Percentiles rank a stretch among this genome's conserved stretches.
These are phyloP conservation scores for Naganishia sp. DNA, from an alignment of 1,284 basidiomycete species.

Conservation along the genomic window DNA sequence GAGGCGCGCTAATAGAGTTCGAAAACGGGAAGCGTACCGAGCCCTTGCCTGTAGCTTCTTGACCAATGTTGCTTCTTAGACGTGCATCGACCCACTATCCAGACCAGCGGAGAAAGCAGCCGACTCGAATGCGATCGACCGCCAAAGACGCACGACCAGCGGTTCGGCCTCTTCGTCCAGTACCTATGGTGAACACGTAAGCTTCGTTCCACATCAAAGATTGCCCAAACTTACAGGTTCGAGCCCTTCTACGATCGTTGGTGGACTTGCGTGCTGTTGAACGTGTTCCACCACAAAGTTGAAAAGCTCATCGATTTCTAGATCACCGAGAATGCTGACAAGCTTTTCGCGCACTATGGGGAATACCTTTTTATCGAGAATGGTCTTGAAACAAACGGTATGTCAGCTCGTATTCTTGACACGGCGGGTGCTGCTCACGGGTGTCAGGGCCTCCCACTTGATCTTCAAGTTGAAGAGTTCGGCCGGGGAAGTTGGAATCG, in stretches of 20 bases:
- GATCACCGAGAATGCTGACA: slow-evolving; percentile 78
- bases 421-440: slow-evolving; percentile 60
- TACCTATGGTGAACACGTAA: slow-evolving; percentile 61
- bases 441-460: slow-evolving; percentile 79
- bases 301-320: slow-evolving; percentile 72
- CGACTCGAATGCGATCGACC: slow-evolving; percentile 79
- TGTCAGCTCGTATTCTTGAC: slow-evolving; percentile 40
- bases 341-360: slow-evolving; percentile 75
- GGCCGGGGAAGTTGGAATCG: slow-evolving; percentile 68
- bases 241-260: slow-evolving; percentile 78
- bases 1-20: slow-evolving; percentile 11
- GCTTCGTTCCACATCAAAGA: slow-evolving; percentile 5
- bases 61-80: neutral
- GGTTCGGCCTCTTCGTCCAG: slow-evolving; percentile 81
- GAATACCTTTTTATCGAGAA: slow-evolving; percentile 78
- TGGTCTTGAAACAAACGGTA: slow-evolving; percentile 55
- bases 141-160: slow-evolving; percentile 74
- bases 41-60: neutral
- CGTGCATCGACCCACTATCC: slow-evolving; percentile 25
- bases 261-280: slow-evolving; percentile 76
- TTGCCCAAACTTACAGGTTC: slow-evolving; percentile 69
- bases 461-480: slow-evolving; percentile 75
- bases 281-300: slow-evolving; percentile 87
- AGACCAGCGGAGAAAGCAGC: slow-evolving; percentile 38
- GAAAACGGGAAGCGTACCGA: slow-evolving; percentile 26